Percentiles rank a stretch among this genome's conserved stretches.
Conservation (phyloP, 2,329 filamentous ascomycete species). For the Penicillium sp. region DNA sequence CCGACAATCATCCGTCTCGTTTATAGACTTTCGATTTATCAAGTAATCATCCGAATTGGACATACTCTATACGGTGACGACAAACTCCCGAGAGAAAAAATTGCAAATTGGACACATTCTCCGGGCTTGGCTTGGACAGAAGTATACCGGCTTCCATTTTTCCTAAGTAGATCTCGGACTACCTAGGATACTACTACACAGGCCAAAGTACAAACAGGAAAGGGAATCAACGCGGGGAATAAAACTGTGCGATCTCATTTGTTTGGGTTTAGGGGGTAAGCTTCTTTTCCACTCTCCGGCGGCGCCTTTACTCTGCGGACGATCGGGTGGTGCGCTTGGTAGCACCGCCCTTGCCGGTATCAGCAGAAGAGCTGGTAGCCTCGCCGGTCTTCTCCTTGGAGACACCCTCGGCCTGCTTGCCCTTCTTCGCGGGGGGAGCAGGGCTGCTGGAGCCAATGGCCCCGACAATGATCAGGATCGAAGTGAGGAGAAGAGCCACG, state of each 20-base stretch:
- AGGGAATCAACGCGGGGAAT: conserved; percentile 13
- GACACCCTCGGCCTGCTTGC: conserved; percentile 67
- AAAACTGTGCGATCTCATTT: conserved; percentile 7
- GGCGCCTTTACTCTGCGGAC: conserved; percentile 35
- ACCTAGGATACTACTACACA: conserved; percentile 17
- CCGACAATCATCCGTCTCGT: not conserved
- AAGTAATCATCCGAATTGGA: not conserved
- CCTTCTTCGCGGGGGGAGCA: conserved; percentile 56
- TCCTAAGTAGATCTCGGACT: conserved; percentile 11
- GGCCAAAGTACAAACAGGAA: conserved; percentile 10
- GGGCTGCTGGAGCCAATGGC: conserved; percentile 63
- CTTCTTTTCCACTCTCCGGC: conserved; percentile 9
- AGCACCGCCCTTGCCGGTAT: conserved; percentile 70
- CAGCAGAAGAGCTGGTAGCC: conserved; percentile 59
- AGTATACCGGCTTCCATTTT: conserved; percentile 8
- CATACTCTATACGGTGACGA: not conserved
- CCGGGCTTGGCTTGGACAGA: not conserved
- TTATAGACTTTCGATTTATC: not conserved
- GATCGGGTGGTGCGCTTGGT: conserved; percentile 60
- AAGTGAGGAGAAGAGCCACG: conserved; percentile 65
- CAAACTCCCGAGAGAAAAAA: not conserved
- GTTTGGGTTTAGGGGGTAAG: conserved; percentile 13
- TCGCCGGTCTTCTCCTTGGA: conserved; percentile 65
- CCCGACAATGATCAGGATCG: conserved; percentile 69
- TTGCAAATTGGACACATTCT: not conserved